Conservation (phyloP, 2,329 filamentous ascomycete genomes). For the Colletotrichum destructivum region DNA sequence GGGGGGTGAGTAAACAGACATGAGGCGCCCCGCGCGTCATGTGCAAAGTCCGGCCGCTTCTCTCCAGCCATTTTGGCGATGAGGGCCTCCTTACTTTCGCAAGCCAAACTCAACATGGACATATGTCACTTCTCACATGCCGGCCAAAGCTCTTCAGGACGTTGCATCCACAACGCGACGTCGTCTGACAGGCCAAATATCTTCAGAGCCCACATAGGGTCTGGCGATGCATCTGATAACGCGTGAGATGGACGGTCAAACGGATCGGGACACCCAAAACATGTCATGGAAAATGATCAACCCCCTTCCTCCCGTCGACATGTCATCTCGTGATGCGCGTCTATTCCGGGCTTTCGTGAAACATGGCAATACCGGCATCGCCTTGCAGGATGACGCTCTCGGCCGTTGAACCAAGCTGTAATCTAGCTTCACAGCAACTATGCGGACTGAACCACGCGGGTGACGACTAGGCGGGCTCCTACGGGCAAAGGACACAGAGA, state of each 20-base stretch:
- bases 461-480: constrained; percentile 6
- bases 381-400: constrained; percentile 13
- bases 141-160: constrained; percentile 22
- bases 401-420: constrained; percentile 21
- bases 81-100: constrained; percentile 31
- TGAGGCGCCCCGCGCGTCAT: constrained; percentile 29
- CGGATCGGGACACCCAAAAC: constrained; percentile 23
- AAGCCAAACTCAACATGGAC: constrained; percentile 8
- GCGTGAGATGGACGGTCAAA: not conserved
- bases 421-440: not conserved
- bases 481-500: constrained; percentile 10
- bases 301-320: not conserved
- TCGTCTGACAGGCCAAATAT: constrained; percentile 1
- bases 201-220: constrained; percentile 4
- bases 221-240: constrained; percentile 13
- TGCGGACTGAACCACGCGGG: not conserved
- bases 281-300: not conserved
- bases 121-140: constrained; percentile 35
- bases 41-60: constrained; percentile 1
- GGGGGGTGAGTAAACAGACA: constrained; percentile 25
- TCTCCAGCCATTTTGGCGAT: constrained; percentile 2
- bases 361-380: constrained; percentile 35
- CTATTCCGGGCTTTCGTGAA: constrained; percentile 27
- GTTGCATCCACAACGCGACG: constrained; percentile 18
- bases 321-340: constrained; percentile 14